Evolutionary conservation across 2,329 filamentous ascomycete genomes (phyloP).

Genomic region (Cercospora canescens): DNA sequence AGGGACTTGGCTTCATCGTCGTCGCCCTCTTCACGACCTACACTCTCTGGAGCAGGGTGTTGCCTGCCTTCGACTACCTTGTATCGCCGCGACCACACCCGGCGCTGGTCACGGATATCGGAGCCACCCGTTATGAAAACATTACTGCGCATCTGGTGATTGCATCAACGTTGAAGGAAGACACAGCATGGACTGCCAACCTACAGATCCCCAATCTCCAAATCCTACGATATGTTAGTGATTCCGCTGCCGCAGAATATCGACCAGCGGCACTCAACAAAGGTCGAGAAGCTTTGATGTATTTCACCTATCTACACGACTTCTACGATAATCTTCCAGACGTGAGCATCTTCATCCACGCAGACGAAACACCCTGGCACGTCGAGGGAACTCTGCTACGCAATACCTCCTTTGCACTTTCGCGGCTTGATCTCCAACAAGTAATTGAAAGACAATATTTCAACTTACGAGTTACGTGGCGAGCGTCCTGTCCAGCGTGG

Average conservation of each 20-base stretch:
- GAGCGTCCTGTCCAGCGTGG: constrained; percentile 17
- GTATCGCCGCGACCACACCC: neutral
- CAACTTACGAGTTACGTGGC: constrained; percentile 20
- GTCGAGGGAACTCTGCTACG: constrained; percentile 12
- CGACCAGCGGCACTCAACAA: constrained; percentile 52
- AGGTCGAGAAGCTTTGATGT: constrained; percentile 63
- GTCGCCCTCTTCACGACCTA: neutral
- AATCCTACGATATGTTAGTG: constrained; percentile 23
- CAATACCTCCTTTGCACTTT: constrained; percentile 17
- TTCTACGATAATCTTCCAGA: constrained; percentile 60
- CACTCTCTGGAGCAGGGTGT: neutral
- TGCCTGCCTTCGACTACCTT: neutral
- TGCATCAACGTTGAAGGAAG: constrained; percentile 14
- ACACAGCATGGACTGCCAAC: constrained; percentile 21
- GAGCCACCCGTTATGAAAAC: neutral
- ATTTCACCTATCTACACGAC: constrained; percentile 61
- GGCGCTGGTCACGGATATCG: neutral
- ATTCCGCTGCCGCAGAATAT: constrained; percentile 43
- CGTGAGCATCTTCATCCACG: constrained; percentile 61
- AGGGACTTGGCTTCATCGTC: neutral
- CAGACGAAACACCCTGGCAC: constrained; percentile 30
- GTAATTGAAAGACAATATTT: constrained; percentile 15
- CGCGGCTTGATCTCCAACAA: constrained; percentile 15
- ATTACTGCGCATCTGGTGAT: constrained; percentile 16
- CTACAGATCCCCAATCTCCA: constrained; percentile 21